phyloP scores from a whole-genome alignment of 2,329 filamentous ascomycete genomes.

The Clathrospora elynae region DNA sequence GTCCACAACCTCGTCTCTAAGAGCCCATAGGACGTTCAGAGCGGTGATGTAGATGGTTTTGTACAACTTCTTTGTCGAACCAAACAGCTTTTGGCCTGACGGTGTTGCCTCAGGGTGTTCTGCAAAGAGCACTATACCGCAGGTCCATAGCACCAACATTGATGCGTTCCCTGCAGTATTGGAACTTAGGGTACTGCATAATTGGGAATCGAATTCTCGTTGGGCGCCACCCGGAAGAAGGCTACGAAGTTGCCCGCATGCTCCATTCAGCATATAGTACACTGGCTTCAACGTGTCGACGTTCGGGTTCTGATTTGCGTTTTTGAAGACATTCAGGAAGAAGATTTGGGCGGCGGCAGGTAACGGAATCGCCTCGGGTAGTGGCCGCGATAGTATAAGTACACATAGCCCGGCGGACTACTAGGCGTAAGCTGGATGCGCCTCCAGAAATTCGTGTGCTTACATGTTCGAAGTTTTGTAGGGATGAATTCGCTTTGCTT shows the following conservation, averaged over 20 bases:
- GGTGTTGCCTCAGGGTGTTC: slow-evolving; percentile 33
- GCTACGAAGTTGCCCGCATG: slow-evolving; percentile 38
- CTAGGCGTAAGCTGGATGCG: slow-evolving; percentile 2
- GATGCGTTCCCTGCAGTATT: slow-evolving; percentile 28
- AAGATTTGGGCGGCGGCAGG: slow-evolving; percentile 44
- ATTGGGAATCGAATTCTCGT: slow-evolving; percentile 34
- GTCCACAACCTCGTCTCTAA: slow-evolving; percentile 33
- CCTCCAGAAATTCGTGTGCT: slow-evolving; percentile 7
- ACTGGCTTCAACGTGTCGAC: slow-evolving; percentile 34
- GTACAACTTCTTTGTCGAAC: slow-evolving; percentile 24
- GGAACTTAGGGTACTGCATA: slow-evolving; percentile 37
- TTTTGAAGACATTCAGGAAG: slow-evolving; percentile 42
- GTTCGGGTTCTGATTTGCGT: slow-evolving; percentile 29
- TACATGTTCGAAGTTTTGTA: slow-evolving; percentile 40
- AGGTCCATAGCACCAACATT: slow-evolving; percentile 42
- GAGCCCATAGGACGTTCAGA: slow-evolving; percentile 39
- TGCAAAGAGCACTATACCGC: slow-evolving; percentile 38
- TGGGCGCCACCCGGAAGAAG: slow-evolving; percentile 29
- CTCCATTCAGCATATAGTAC: slow-evolving; percentile 44
- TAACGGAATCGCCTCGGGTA: slow-evolving; percentile 37
- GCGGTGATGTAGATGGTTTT: slow-evolving; percentile 42
- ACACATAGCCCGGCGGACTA: slow-evolving; percentile 41
- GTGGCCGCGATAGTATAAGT: slow-evolving; percentile 39
- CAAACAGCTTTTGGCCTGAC: slow-evolving; percentile 41
- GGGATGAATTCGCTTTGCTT: slow-evolving; percentile 39